phyloP scores from a whole-genome alignment of 2,329 filamentous ascomycete genomes.

The Paracoccidioides lutzii region DNA sequence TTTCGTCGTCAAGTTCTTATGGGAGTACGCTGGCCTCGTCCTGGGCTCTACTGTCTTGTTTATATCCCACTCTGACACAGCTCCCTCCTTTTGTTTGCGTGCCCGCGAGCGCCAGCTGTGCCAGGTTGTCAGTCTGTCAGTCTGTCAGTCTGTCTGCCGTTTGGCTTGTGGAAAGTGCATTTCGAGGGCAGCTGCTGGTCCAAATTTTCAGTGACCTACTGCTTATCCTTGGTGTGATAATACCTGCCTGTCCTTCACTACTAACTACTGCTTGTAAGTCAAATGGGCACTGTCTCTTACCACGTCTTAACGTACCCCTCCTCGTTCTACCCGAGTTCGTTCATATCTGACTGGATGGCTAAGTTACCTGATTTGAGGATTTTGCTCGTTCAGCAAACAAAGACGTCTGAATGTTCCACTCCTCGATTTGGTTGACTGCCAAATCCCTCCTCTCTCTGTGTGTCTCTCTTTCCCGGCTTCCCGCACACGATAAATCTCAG shows the following conservation, averaged over 20 bases:
- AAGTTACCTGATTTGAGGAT: neutral
- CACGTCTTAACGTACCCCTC: neutral
- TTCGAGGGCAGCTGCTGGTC: neutral
- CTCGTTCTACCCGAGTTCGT: neutral
- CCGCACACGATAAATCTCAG: neutral
- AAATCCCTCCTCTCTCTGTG: neutral
- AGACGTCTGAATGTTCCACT: slow-evolving; percentile 2
- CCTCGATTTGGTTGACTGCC: neutral
- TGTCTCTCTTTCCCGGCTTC: neutral
- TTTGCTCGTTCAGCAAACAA: neutral
- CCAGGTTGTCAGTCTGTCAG: neutral
- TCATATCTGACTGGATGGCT: neutral
- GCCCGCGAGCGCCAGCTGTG: neutral
- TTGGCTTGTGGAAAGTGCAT: neutral
- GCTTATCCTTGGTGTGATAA: neutral
- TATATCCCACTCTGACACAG: neutral
- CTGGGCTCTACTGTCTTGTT: neutral
- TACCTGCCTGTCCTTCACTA: neutral
- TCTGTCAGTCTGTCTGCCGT: neutral
- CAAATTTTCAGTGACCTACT: too few relatives aligned
- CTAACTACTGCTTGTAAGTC: neutral
- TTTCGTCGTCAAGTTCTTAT: neutral
- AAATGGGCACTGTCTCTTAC: neutral
- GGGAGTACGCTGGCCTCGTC: neutral
- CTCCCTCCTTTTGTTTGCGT: neutral